Evolutionary conservation across 768 basidiomycete genomes (phyloP), one percentile per base, ranked within the genome.

Genomic region (Lactarius psammicola): DNA sequence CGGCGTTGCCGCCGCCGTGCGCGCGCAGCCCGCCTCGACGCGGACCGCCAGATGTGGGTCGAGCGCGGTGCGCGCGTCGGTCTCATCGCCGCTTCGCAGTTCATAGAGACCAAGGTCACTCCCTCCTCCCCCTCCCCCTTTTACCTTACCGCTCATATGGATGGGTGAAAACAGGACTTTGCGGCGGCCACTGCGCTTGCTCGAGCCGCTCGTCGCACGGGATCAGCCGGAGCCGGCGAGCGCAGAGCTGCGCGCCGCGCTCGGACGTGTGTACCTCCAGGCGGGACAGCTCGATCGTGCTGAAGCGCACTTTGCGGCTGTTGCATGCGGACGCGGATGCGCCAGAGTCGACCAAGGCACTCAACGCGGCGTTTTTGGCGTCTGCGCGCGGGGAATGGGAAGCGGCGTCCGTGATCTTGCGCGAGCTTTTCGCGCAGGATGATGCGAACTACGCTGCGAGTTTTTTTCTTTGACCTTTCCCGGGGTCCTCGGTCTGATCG

Each of bases 31-130:
- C 76, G 62, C 68, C 70, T 59, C 66, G 69, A 42, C 56, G 67
- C 58, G 5, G 53, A 71, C 63, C 58, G 56, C 59, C 31, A 65
- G 59, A 92, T 93, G 90, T 94, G 92, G 92, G 86, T 86, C 66
- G 92, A 94, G 75, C 84, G 92, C 63, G 86, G 87, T 4, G 84
- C 88, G 18, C 79, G 92, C 57, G 77, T 94, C n/a, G 85, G 82
- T 61, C 74, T 94, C 62, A 92, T 93, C 66, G 82, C 92, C 56
- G 90, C 91, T 1, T 89, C 88, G 40, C 90, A 94, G 75, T 76
- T 94, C 72, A 79, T 91, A 60, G 92, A 94, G 76, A 91, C 92
- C 87, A 91, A 90, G 80, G 91, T 89, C 10, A 8, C 8, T 7
- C 55, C 57, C 54, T 54, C n/a, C n/a, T n/a, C 13, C 11, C n/a